Evolutionary conservation across 768 basidiomycete species (phyloP), one percentile per base, ranked within the genome.

Genomic region (Lentinula boryana): DNA sequence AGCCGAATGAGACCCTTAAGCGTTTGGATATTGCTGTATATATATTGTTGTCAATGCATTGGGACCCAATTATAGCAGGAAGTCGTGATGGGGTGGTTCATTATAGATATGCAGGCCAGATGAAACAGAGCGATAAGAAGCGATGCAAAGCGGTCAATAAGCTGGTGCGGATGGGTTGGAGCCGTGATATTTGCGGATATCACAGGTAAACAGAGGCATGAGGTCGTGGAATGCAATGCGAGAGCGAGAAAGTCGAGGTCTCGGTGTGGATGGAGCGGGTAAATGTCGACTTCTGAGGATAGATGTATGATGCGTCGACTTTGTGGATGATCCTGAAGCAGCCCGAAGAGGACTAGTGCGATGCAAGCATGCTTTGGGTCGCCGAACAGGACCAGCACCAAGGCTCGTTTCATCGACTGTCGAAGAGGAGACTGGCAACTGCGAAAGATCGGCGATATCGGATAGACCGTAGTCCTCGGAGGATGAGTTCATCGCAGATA

Each of bases 401-500:
- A 74, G 64, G 5, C 67, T 48, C 13, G 65, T 23, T 49, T 43
- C 44, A 48, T 65, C 74, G 62, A 68, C 71, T 31, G 21, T 16
- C 15, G 41, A 43, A 43, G 70, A 70, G 35, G 56, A 15, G 41
- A 52, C n/a, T 27, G 76, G 76, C n/a, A 87, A 66, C 63, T 85
- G 82, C 1, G 86, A 87, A 48, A 88, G 80, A 72, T 88, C 86
- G 58, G 86, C 86, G 62, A 87, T 81, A 65, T 88, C 84, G 68
- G 76, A 77, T 16, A 72, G 72, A 66, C 77, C 74, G 65, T 74
- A 59, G 60, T 66, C 65, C 56, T 80, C 75, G 13, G 79, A 74
- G 5, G 80, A 63, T 56, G 72, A 62, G 56, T 88, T 83, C 54
- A 88, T 73, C 7, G 81, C 76, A 27, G 85, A 76, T 56, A 87